A percentile compares a stretch with the other conserved stretches of the same genome.
Evolutionary conservation across 2,329 filamentous ascomycete genomes (phyloP).

Genomic region (Calonectria pauciramosa): DNA sequence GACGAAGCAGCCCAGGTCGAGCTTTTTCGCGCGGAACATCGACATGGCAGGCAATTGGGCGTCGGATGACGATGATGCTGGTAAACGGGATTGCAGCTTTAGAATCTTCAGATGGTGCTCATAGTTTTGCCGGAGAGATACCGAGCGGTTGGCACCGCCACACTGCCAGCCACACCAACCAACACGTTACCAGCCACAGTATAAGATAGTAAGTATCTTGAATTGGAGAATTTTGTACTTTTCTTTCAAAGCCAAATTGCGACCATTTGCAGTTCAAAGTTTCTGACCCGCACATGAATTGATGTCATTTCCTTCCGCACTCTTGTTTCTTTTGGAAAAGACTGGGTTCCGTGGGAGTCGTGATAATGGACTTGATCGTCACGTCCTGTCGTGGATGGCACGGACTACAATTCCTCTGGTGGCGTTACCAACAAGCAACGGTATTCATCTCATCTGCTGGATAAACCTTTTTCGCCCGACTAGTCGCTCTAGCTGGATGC

Average conservation of each 20-base stretch:
- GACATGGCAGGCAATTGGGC: conserved; percentile 70
- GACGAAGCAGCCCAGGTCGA: conserved; percentile 89
- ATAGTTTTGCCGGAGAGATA: conserved; percentile 30
- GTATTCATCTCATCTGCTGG: conserved; percentile 8
- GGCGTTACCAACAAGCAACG: not conserved
- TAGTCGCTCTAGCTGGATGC: not conserved
- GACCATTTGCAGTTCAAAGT: too few species aligned
- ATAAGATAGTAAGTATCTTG: not conserved
- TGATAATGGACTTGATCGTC: not conserved
- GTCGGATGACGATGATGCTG: conserved; percentile 34
- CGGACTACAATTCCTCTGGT: not conserved
- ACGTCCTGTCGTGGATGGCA: not conserved
- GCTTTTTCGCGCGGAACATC: conserved; percentile 90
- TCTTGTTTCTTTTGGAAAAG: not conserved
- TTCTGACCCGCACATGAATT: not conserved
- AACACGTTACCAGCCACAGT: not conserved
- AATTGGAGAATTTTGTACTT: not conserved
- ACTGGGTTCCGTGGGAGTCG: not conserved
- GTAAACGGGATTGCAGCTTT: conserved; percentile 25
- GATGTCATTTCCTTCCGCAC: too few species aligned
- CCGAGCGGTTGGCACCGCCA: conserved; percentile 5
- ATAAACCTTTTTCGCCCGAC: not conserved
- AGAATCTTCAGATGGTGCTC: conserved; percentile 24
- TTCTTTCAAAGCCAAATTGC: not conserved
- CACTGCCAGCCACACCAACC: not conserved